Evolutionary conservation across 108 stramenopile species (phyloP).

Genomic region (Cyclotella choctawhatcheeana): DNA sequence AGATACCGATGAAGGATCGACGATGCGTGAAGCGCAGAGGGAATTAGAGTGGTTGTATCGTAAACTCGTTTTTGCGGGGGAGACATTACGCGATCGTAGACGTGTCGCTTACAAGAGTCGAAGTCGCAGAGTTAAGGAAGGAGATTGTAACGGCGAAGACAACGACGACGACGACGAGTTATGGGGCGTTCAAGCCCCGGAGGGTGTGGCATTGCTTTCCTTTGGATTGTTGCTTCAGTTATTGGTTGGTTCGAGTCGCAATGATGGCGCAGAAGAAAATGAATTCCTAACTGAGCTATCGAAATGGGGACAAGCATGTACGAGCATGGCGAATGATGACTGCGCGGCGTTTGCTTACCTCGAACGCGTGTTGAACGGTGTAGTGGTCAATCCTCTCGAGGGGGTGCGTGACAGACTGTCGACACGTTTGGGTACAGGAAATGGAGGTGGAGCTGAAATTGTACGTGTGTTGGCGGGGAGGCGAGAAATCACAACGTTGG

Average conservation of each 20-base stretch:
- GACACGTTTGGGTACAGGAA: neutral
- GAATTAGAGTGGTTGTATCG: slow-evolving; percentile 29
- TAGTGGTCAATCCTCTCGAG: slow-evolving; percentile 41
- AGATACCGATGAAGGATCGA: neutral
- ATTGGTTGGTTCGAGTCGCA: slow-evolving; percentile 28
- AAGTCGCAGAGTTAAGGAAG: neutral
- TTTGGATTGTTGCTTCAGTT: slow-evolving; percentile 70
- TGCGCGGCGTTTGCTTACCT: slow-evolving; percentile 65
- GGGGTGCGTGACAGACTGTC: neutral
- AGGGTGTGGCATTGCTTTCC: slow-evolving; percentile 58
- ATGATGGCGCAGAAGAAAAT: neutral
- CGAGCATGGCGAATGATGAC: slow-evolving; percentile 58
- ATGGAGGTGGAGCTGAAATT: slow-evolving; percentile 1
- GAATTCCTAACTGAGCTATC: slow-evolving; percentile 19
- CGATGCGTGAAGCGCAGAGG: slow-evolving; percentile 1
- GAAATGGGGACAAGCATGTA: slow-evolving; percentile 45
- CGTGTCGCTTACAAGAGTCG: slow-evolving; percentile 21
- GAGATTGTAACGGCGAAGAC: neutral
- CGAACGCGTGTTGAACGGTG: slow-evolving; percentile 33
- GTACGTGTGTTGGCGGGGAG: slow-evolving; percentile 14
- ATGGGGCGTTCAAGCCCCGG: slow-evolving; percentile 42
- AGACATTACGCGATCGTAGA: slow-evolving; percentile 30
- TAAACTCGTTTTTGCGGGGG: slow-evolving; percentile 22
- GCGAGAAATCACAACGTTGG: slow-evolving; percentile 16
- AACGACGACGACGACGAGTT: slow-evolving; percentile 25